Evolutionary conservation across 805 yeast genomes (phyloP).

Genomic region (Candida xiaguanensis): DNA sequence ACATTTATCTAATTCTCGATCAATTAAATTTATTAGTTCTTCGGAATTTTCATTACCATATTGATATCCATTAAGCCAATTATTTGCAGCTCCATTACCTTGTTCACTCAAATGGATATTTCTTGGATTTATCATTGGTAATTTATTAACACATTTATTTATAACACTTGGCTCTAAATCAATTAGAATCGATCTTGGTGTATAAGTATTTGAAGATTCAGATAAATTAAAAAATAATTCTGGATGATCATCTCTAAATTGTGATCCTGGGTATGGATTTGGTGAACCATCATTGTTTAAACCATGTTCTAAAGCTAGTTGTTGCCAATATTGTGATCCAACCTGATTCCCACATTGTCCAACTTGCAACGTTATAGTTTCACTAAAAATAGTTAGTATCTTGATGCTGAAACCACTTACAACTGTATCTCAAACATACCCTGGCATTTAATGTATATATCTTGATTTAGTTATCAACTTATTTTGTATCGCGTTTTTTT

Average conservation of each 20-base stretch:
- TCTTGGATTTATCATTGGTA: conserved; percentile 75
- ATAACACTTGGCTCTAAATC: conserved; percentile 92
- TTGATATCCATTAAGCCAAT: conserved; percentile 88
- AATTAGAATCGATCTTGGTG: conserved; percentile 82
- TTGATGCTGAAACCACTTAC: neutral
- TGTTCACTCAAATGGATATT: conserved; percentile 74
- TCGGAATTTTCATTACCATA: conserved; percentile 70
- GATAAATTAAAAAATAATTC: conserved; percentile 78
- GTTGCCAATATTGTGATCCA: conserved; percentile 91
- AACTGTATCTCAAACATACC: conserved; percentile 9
- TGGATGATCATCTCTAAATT: conserved; percentile 58
- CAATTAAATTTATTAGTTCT: conserved; percentile 76
- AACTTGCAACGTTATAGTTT: conserved; percentile 66
- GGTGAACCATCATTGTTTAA: conserved; percentile 62
- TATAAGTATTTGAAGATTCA: conserved; percentile 69
- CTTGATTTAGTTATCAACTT: neutral
- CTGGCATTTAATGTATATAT: conserved; percentile 10
- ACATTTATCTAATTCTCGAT: conserved; percentile 84
- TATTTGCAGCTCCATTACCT: conserved; percentile 94
- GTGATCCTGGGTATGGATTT: conserved; percentile 26
- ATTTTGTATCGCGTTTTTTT: conserved; percentile 1
- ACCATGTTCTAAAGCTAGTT: conserved; percentile 83
- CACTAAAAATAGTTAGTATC: conserved; percentile 31
- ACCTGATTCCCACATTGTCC: conserved; percentile 98
- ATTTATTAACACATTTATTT: conserved; percentile 49